Conservation (phyloP, 805 yeast species). For the Nadsonia fulvescens region DNA sequence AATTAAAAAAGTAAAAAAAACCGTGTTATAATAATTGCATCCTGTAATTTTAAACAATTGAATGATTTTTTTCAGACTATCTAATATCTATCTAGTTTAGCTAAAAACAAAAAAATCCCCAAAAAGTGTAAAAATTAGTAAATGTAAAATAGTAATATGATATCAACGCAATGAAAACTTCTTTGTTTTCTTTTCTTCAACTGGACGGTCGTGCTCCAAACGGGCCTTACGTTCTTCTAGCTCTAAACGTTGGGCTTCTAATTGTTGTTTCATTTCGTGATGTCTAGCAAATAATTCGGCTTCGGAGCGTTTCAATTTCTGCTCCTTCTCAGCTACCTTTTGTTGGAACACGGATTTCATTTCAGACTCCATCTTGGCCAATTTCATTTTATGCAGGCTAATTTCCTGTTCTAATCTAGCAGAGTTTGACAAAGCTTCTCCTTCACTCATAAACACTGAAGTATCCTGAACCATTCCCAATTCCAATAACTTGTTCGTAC, state of each 20-base stretch:
- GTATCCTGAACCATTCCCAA: constrained; percentile 89
- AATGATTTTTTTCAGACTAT: no score
- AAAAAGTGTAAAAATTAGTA: no score
- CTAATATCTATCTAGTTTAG: no score
- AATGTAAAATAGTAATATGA: no score
- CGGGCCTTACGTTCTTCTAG: constrained; percentile 81
- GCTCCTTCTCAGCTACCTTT: constrained; percentile 91
- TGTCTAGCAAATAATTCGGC: constrained; percentile 90
- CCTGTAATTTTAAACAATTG: no score
- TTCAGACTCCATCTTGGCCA: constrained; percentile 86
- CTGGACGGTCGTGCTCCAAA: constrained; percentile 21
- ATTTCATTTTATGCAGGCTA: constrained; percentile 79
- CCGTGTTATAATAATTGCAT: no score
- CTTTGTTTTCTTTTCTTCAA: constrained; percentile 16
- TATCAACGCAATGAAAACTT: constrained; percentile 14
- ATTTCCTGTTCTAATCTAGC: constrained; percentile 92
- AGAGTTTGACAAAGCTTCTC: constrained; percentile 74
- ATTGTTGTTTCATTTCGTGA: constrained; percentile 91
- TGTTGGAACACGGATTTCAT: constrained; percentile 94
- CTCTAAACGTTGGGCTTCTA: constrained; percentile 71
- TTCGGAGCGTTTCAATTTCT: constrained; percentile 90
- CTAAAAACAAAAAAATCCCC: no score
- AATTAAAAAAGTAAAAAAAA: no score
- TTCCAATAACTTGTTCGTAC: constrained; percentile 59
- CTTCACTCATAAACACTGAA: constrained; percentile 84